Evolutionary conservation across 2,329 filamentous ascomycete genomes (phyloP).

Genomic region (Neofusicoccum umdonicola): DNA sequence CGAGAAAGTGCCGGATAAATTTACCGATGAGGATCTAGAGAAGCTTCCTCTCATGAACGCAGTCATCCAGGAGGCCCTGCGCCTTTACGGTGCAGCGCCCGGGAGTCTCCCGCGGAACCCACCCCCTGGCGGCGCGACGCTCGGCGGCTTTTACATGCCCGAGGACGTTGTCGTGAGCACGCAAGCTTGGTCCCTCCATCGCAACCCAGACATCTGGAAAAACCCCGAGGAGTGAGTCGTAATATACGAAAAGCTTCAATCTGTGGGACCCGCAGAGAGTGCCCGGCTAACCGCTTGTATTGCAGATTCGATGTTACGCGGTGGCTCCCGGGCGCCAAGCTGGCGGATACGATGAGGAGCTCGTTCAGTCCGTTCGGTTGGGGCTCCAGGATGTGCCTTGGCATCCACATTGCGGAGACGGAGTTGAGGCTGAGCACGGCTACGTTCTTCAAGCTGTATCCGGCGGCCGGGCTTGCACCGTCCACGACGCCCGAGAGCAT

Average conservation of each 20-base stretch:
- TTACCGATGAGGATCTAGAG: conserved; percentile 28
- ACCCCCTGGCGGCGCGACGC: conserved; percentile 31
- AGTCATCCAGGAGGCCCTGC: conserved; percentile 39
- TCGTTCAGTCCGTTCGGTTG: conserved; percentile 70
- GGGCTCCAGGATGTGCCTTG: conserved; percentile 67
- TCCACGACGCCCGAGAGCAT: conserved; percentile 39
- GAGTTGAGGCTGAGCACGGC: conserved; percentile 54
- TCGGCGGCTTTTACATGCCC: conserved; percentile 36
- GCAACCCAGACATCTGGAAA: conserved; percentile 23
- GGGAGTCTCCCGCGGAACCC: conserved; percentile 34
- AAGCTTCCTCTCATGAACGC: conserved; percentile 33
- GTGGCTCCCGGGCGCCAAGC: conserved; percentile 25
- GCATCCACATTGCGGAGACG: conserved; percentile 64
- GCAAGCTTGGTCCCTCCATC: conserved; percentile 39
- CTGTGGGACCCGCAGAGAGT: too few species aligned
- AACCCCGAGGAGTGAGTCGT: not conserved
- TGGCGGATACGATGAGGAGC: conserved; percentile 39
- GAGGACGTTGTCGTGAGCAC: conserved; percentile 35
- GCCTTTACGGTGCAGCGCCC: conserved; percentile 37
- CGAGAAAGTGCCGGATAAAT: not conserved
- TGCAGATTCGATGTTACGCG: conserved; percentile 33
- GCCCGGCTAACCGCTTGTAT: too few species aligned
- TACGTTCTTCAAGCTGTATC: conserved; percentile 52
- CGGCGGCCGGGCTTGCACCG: conserved; percentile 26
- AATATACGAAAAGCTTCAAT: too few species aligned